These are phyloP conservation scores for Diaporthe sp. DNA, from an alignment of 2,329 filamentous ascomycete species.

Conservation along the genomic window DNA sequence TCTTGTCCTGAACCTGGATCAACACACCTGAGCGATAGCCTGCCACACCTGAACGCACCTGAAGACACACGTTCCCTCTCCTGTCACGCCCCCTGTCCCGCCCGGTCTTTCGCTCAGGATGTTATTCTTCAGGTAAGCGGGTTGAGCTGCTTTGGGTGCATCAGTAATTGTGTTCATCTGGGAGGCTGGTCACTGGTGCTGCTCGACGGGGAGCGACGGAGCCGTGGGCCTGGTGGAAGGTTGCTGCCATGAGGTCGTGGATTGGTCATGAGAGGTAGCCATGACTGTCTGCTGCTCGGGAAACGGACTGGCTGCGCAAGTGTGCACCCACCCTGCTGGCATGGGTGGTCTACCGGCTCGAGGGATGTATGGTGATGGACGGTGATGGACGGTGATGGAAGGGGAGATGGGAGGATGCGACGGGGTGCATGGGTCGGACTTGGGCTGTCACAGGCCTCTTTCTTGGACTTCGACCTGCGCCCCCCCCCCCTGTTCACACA, in stretches of 20 bases:
- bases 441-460: too few species aligned
- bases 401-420: neutral
- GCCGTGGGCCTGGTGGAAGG: neutral
- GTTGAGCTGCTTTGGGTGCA: neutral
- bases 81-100: neutral
- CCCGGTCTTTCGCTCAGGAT: conserved; percentile 45
- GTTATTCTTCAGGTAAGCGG: conserved; percentile 60
- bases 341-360: neutral
- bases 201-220: neutral
- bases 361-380: too few species aligned
- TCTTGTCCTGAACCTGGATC: neutral
- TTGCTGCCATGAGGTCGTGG: neutral
- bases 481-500: neutral
- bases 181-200: neutral
- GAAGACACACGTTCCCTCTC: neutral
- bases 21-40: neutral
- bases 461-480: neutral
- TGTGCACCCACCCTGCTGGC: neutral
- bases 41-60: neutral
- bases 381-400: neutral
- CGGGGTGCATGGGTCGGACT: neutral
- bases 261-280: neutral
- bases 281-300: neutral
- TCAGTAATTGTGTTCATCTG: too few species aligned
- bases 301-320: neutral